Evolutionary conservation across 2,329 filamentous ascomycete species (phyloP), one percentile per base, ranked within the genome.

Genomic region (Stachybotrys elegans): DNA sequence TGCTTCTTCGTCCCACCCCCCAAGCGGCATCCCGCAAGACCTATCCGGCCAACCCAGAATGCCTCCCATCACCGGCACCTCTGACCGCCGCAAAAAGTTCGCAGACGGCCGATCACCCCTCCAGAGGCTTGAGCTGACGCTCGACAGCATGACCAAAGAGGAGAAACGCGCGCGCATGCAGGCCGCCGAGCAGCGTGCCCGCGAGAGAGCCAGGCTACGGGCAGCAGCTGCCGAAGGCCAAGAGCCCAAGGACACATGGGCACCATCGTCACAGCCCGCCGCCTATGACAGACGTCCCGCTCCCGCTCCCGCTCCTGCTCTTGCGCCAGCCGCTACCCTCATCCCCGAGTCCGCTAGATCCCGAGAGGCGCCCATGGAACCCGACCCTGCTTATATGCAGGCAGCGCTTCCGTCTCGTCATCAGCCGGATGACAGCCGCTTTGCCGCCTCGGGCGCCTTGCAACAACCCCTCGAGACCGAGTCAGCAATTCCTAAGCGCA

Each of bases 61-160:
- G 57, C 58, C 62, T 17, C 68, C 72, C 5, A 46, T 59, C 34
- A 63, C 53, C 41, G 64, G 59, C 50, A 67, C 63, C 42, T 59
- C 63, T 42, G 67, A 70, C 52, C 69, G 72, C 51, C 68, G 72
- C 44, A 78, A 71, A 72, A 72, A 75, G 69, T 82, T 87, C 67
- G 87, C 92, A 57, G 77, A 84, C 45, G 86, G 94, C 61, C 82
- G 87, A 57, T 97, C 92, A 50, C 93, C 94, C 42, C 76, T 98
- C 42, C 92, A 98, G 66, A 93, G 85, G 70, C 79, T 98, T 53
- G 92, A 98, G 71, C 81, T 88, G 58, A 93, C 88, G 57, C 77
- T 97, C 58, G 86, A 86, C 64, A 90, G 87, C 67, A 92, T 96
- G 65, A 95, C 87, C 63, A 97, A 96, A 64, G 91, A 96, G 67